Evolutionary conservation across 2,329 filamentous ascomycete genomes (phyloP).

Genomic region (Helminthosporium solani): DNA sequence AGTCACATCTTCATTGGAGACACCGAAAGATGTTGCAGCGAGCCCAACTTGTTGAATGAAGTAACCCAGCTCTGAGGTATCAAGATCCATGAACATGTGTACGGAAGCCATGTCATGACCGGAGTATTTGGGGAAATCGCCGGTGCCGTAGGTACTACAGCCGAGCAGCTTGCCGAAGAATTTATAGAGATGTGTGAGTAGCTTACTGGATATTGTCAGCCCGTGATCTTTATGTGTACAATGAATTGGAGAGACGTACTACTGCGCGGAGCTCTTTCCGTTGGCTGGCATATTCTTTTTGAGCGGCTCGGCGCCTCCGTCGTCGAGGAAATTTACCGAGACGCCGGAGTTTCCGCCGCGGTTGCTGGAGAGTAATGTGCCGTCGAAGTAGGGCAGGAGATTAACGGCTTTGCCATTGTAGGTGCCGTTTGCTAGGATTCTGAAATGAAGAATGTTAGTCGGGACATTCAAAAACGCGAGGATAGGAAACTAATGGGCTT

Average conservation of each 20-base stretch:
- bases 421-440: conserved; percentile 56
- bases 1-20: conserved; percentile 54
- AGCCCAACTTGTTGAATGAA: conserved; percentile 62
- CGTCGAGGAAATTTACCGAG: conserved; percentile 62
- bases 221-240: not conserved
- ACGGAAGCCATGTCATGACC: conserved; percentile 55
- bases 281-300: conserved; percentile 58
- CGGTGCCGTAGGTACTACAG: conserved; percentile 9
- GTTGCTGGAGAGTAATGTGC: conserved; percentile 57
- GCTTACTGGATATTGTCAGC: conserved; percentile 44
- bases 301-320: conserved; percentile 57
- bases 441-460: too few species aligned
- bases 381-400: conserved; percentile 61
- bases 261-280: conserved; percentile 55
- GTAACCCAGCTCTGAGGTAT: conserved; percentile 55
- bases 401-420: conserved; percentile 56
- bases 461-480: too few species aligned
- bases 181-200: conserved; percentile 63
- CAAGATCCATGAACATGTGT: conserved; percentile 62
- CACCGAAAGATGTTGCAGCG: conserved; percentile 60
- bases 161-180: conserved; percentile 62
- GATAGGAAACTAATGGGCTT: too few species aligned
- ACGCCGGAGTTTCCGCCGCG: conserved; percentile 47
- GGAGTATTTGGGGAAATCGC: conserved; percentile 52
- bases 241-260: conserved; percentile 43